These are phyloP conservation scores for Trametes punicea DNA, from an alignment of 768 basidiomycete species.

Conservation along the genomic window DNA sequence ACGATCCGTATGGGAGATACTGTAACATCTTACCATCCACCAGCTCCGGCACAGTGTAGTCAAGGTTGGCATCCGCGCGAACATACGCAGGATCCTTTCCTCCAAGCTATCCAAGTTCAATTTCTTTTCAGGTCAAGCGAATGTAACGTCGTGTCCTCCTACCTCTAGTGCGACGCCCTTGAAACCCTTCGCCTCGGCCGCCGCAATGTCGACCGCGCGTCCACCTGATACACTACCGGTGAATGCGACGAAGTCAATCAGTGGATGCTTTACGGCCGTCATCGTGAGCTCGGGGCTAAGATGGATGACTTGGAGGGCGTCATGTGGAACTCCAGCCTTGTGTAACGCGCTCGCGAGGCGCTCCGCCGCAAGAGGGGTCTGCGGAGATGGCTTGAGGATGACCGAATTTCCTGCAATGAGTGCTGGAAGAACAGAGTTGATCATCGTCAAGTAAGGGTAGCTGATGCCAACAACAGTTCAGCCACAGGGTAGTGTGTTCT, in stretches of 20 bases:
- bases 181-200: constrained; percentile 63
- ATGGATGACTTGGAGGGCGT: constrained; percentile 74
- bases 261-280: constrained; percentile 57
- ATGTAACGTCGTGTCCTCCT: constrained; percentile 9
- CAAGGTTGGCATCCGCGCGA: constrained; percentile 77
- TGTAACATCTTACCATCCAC: constrained; percentile 70
- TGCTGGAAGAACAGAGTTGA: constrained; percentile 92
- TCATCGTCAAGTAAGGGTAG: constrained; percentile 84
- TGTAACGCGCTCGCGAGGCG: constrained; percentile 65
- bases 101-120: constrained; percentile 71
- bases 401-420: constrained; percentile 89
- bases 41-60: constrained; percentile 79
- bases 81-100: constrained; percentile 99
- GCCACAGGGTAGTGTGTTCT: neutral
- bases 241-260: constrained; percentile 82
- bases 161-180: constrained; percentile 88
- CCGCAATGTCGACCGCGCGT: constrained; percentile 65
- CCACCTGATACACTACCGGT: constrained; percentile 88
- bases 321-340: constrained; percentile 75
- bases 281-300: constrained; percentile 60
- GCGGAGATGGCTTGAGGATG: constrained; percentile 93
- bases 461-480: constrained; percentile 35
- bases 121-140: neutral
- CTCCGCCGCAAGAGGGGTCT: constrained; percentile 88
- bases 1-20: neutral